These are phyloP conservation scores for Marchantia polymorpha DNA, from an alignment of 225 moss, liverwort and hornwort genomes.

Conservation along the genomic window DNA sequence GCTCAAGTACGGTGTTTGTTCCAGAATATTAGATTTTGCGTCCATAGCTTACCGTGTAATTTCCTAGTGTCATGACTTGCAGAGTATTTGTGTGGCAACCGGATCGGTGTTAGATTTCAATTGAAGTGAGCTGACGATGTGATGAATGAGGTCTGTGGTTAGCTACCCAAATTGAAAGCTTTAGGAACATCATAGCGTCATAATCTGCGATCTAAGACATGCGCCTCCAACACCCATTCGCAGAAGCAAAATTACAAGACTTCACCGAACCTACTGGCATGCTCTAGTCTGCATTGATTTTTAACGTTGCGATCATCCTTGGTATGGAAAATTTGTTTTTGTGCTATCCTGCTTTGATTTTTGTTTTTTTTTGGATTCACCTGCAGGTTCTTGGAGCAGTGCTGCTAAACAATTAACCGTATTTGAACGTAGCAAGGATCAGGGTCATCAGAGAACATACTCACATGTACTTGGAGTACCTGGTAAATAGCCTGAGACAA, in stretches of 20 bases:
- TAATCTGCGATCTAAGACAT: no score
- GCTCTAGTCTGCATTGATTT: neutral
- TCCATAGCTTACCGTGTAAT: neutral
- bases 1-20: neutral
- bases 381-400: slow-evolving; percentile 28
- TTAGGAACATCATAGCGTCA: no score
- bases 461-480: slow-evolving; percentile 23
- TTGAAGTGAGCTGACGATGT: no score
- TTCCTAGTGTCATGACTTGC: no score
- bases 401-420: neutral
- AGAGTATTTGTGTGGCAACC: no score
- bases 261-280: no score
- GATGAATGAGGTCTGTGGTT: no score
- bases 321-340: neutral
- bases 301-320: no score
- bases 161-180: no score
- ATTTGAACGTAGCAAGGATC: neutral
- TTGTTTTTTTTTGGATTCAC: neutral
- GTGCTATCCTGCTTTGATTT: neutral
- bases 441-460: neutral
- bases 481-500: slow-evolving; percentile 16
- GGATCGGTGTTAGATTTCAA: no score
- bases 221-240: no score
- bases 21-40: neutral
- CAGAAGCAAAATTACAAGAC: no score